Conservation (phyloP, 1,139 yeast genomes). For the Pneumocystis carinii region DNA sequence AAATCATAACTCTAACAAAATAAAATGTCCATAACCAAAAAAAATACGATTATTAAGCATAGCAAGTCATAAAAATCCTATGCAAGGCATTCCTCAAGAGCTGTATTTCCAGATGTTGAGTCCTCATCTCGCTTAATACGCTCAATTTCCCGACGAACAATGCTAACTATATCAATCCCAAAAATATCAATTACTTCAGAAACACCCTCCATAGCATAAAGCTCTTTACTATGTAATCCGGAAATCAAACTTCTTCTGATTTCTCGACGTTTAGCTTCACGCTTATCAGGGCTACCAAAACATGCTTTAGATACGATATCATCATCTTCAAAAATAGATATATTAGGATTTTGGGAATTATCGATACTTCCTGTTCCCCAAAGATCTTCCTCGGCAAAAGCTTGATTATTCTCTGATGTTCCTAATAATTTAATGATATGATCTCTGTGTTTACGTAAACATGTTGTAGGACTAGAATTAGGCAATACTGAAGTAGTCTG, state of each 20-base stretch:
- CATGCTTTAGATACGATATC: constrained; percentile 34
- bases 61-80: background rate
- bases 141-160: constrained; percentile 40
- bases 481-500: background rate
- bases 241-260: constrained; percentile 18
- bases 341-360: background rate
- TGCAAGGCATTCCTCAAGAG: constrained; percentile 5
- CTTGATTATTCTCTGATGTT: background rate
- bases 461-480: background rate
- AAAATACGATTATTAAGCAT: background rate
- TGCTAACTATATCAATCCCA: constrained; percentile 44
- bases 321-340: background rate
- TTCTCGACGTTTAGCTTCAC: constrained; percentile 22
- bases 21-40: background rate
- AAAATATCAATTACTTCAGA: constrained; percentile 30
- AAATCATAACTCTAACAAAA: constrained; percentile 1
- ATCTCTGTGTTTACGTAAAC: background rate
- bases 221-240: constrained; percentile 11
- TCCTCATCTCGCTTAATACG: constrained; percentile 2
- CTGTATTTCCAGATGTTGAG: background rate
- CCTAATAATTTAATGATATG: background rate
- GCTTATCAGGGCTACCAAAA: constrained; percentile 29
- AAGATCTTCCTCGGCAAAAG: background rate
- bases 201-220: constrained; percentile 8
- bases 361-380: background rate